phyloP scores from a whole-genome alignment of 352 stramenopile species.

The Plasmopara muralis region DNA sequence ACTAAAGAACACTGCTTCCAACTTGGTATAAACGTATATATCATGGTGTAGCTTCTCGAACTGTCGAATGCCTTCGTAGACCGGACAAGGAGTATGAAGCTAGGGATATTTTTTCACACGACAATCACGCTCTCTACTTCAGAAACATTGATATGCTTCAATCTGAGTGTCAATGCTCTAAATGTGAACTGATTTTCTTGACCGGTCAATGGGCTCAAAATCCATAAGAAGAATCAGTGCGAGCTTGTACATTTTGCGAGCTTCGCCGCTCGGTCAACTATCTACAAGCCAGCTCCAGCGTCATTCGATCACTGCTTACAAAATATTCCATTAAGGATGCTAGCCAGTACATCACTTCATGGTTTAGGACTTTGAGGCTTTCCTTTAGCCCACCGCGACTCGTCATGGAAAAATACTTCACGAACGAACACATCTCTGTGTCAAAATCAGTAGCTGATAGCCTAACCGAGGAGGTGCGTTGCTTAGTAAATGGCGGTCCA shows the following conservation, averaged over 20 bases:
- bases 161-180: background rate
- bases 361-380: background rate
- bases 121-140: constrained; percentile 2
- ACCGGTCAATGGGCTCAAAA: background rate
- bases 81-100: background rate
- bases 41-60: constrained; percentile 2
- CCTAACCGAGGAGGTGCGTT: constrained; percentile 12
- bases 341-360: background rate
- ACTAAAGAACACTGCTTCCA: constrained; percentile 9
- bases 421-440: constrained; percentile 11
- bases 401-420: constrained; percentile 6
- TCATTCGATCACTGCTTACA: background rate
- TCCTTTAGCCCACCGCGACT: constrained; percentile 1
- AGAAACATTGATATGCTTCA: background rate
- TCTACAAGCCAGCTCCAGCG: background rate
- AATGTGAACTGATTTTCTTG: background rate
- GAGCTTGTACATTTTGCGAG: background rate
- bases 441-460: constrained; percentile 11
- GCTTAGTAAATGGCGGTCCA: constrained; percentile 8
- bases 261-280: background rate
- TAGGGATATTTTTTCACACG: background rate
- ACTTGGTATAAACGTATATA: constrained; percentile 7
- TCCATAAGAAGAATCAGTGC: background rate
- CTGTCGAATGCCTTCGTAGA: constrained; percentile 1
- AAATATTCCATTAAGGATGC: background rate